Percentiles rank a stretch among this genome's conserved stretches.
phyloP scores from a whole-genome alignment of 176 grass and related monocot species.

The Oryza australiensis region DNA sequence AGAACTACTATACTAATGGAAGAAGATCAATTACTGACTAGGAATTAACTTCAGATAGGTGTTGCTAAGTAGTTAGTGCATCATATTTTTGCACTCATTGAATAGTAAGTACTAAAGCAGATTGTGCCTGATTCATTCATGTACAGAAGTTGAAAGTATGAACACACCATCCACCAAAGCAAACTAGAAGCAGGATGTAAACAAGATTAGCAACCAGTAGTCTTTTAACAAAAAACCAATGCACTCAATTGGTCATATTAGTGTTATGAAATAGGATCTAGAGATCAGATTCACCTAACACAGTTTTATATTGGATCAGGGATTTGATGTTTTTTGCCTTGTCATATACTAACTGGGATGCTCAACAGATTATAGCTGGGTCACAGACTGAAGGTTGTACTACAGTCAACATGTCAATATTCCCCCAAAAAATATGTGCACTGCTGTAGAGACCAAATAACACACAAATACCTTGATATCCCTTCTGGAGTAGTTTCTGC shows the following conservation, averaged over 20 bases:
- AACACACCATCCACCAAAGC: neutral
- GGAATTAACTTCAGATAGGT: neutral
- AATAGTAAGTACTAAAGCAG: neutral
- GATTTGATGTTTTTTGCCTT: neutral
- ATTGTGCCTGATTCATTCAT: neutral
- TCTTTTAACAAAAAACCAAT: neutral
- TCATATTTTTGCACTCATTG: neutral
- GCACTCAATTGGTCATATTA: neutral
- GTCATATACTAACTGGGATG: neutral
- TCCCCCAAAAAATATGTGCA: neutral
- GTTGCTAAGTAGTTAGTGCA: neutral
- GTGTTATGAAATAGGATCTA: neutral
- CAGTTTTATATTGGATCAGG: neutral
- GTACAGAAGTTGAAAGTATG: neutral
- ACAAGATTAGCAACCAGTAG: neutral
- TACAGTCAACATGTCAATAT: neutral
- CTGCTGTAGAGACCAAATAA: neutral
- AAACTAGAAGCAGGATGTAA: neutral
- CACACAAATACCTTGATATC: conserved; percentile 39
- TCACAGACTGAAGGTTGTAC: conserved; percentile 14
- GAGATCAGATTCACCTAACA: neutral
- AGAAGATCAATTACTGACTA: neutral
- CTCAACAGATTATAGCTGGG: neutral
- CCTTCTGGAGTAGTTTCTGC: conserved; percentile 74
- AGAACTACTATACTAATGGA: neutral